Percentiles rank a stretch among this genome's conserved stretches.
phyloP scores from a whole-genome alignment of 371 early-diverging fungal genomes.

The Apophysomyces sp. region DNA sequence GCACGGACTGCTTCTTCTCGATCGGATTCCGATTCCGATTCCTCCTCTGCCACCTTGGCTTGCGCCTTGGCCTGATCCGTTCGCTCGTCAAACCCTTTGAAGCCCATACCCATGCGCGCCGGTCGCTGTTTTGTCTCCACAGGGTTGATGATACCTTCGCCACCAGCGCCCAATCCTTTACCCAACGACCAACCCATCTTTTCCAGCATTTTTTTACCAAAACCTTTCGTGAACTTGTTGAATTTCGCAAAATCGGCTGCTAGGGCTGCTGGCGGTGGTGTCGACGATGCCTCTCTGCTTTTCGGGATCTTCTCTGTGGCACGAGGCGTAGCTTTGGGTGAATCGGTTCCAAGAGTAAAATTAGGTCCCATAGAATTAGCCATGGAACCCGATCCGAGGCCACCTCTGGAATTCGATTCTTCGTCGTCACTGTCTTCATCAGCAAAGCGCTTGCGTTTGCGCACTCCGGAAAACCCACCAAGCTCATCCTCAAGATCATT shows the following conservation, averaged over 20 bases:
- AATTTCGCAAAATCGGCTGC: constrained; percentile 80
- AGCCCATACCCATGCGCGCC: constrained; percentile 77
- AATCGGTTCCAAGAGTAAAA: neutral
- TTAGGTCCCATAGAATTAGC: neutral
- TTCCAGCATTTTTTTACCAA: constrained; percentile 77
- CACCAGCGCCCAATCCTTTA: constrained; percentile 75
- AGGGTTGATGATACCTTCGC: constrained; percentile 86
- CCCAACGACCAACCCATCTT: constrained; percentile 84
- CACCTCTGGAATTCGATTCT: constrained; percentile 20
- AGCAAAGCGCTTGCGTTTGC: constrained; percentile 20
- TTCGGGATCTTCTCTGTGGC: neutral
- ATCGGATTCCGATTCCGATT: constrained; percentile 25
- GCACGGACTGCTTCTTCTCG: constrained; percentile 5
- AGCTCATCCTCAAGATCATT: constrained; percentile 42
- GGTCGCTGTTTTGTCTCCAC: constrained; percentile 87
- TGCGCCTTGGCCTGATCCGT: constrained; percentile 55
- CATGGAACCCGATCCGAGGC: constrained; percentile 13
- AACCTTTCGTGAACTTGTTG: constrained; percentile 67
- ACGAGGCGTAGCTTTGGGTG: constrained; percentile 1
- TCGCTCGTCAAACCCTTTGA: constrained; percentile 72
- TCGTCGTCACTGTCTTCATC: constrained; percentile 38
- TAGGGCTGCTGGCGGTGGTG: constrained; percentile 22
- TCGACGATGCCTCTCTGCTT: constrained; percentile 1
- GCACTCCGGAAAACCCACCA: constrained; percentile 35
- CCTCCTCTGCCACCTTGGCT: constrained; percentile 29